Evolutionary conservation across 371 early-diverging fungal genomes (phyloP), one percentile per base, ranked within the genome.

Genomic region (Circinella minor): DNA sequence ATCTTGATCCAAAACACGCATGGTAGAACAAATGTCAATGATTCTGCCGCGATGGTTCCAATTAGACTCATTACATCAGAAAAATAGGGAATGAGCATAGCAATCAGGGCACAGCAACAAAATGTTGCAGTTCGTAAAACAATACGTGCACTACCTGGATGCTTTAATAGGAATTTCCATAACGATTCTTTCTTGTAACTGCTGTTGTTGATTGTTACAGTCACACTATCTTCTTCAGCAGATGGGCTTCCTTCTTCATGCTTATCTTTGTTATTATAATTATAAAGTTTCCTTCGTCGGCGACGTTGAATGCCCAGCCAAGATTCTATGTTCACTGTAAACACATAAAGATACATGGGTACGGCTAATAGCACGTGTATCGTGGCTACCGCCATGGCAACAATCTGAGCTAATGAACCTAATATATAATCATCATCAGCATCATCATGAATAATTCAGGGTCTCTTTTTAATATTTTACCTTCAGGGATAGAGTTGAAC

Each of bases 21-120:
- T 0, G 96, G 96, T 62, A 95, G 81, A 18, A 96, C 88, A 77
- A 95, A 95, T 13, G 93, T 89, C 55, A 94, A 82, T 69, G 89
- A 78, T 51, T 90, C 90, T 39, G 88, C 90, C 17, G 91, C 86
- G n/a, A 94, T 67, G 6, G 94, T 92, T 10, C 96, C 95, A 34
- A 96, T 71, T 55, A 96, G 75, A 10, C 89, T 85, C 91, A 95
- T 93, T 63, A 94, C 83, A 72, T 93, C 90, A 39, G 90, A 86
- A 73, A 95, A 94, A 76, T 87, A 92, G 0, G 95, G 93, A n/a
- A 95, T 81, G 65, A 88, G 80, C 73, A 94, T 78, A 15, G 95
- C 93, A 55, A 91, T 71, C 14, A 70, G 36, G 3, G 86, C 83
- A 27, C 86, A 87, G 62, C 88, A 68, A 17, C 78, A 39, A 34